Base-by-base conservation (phyloP, 805 yeast genomes). In the Spathaspora passalidarum region DNA sequence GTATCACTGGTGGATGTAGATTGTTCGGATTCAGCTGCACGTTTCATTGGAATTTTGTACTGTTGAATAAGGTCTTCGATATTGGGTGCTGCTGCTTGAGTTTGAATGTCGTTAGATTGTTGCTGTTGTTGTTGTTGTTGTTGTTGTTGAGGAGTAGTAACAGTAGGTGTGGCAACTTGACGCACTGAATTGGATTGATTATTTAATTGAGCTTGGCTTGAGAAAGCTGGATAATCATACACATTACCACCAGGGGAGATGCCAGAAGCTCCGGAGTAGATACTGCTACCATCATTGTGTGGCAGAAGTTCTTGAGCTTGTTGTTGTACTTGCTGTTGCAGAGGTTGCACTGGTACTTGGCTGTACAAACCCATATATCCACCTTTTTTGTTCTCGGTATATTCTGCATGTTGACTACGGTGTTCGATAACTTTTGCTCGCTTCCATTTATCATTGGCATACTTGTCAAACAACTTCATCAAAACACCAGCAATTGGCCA, bases 401-500 rank as follows among this genome's bases (percentile, higher is more conserved):
- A 57, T 49, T 69, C 72, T 9, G 72, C 75, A 35, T 65, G 57
- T 42, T 59, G 63, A 21, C 63, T 59, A n/a, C 69, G 68, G 43
- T 62, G 61, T 44, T 68, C 73, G 42, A 72, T 70, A 16, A 67
- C 62, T 45, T 61, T 53, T 2, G 73, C 76, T 40, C 76, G 57
- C 51, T 70, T 72, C 45, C 64, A 60, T 46, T 69, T 69, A 49
- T 69, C 72, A 51, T 68, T 59, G 32, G 76, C 76, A 50, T 67
- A 63, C 50, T 70, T 71, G 40, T 72, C 75, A 45, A 69, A 71
- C 16, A 72, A 54, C 38, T 63, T 65, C 47, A 59, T 50, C 29
- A 69, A 59, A 7, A 70, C 68, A 13, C 61, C 57, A 5, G 73
- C 76, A 45, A 69, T 60, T 5, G 73, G 74, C 65, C 68, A 74